A percentile compares a stretch with the other conserved stretches of the same genome.
phyloP scores from a whole-genome alignment of 2,329 filamentous ascomycete species.

The Trichoderma arundinaceum region DNA sequence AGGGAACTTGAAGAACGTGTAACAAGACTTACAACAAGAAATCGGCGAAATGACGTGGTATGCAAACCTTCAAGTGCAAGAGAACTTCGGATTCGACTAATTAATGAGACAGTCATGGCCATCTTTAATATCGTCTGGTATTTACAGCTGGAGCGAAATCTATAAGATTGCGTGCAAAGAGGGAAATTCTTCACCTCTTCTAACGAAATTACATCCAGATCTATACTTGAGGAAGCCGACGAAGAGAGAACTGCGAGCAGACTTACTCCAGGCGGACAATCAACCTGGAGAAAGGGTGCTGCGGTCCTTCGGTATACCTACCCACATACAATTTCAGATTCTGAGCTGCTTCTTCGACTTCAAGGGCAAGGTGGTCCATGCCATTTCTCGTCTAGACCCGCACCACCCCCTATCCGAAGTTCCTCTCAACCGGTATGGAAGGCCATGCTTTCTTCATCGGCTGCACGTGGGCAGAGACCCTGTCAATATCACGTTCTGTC shows the following conservation, averaged over 20 bases:
- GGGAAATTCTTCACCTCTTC: conserved; percentile 26
- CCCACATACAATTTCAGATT: conserved; percentile 43
- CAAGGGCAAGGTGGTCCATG: conserved; percentile 46
- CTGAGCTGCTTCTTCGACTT: conserved; percentile 48
- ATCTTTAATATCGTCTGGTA: not conserved
- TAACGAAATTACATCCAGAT: conserved; percentile 27
- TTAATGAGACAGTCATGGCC: conserved; percentile 2
- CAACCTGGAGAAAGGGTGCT: not conserved
- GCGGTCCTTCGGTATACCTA: not conserved
- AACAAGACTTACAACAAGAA: not conserved
- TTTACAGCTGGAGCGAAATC: not conserved
- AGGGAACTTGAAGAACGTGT: too few relatives aligned
- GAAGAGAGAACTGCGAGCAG: not conserved
- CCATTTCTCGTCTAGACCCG: conserved; percentile 53
- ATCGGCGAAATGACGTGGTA: conserved; percentile 1
- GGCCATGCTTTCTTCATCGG: conserved; percentile 41
- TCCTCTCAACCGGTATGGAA: conserved; percentile 27
- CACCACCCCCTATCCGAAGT: conserved; percentile 35
- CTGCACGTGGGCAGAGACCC: conserved; percentile 47
- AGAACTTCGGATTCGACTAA: not conserved
- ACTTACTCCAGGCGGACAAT: not conserved
- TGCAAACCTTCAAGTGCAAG: not conserved
- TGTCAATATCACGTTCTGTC: conserved; percentile 44
- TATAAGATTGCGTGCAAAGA: conserved; percentile 24
- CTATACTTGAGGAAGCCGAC: conserved; percentile 16